Evolutionary conservation across 1,284 basidiomycete genomes (phyloP).

Genomic region (Retiboletus flavoniger): DNA sequence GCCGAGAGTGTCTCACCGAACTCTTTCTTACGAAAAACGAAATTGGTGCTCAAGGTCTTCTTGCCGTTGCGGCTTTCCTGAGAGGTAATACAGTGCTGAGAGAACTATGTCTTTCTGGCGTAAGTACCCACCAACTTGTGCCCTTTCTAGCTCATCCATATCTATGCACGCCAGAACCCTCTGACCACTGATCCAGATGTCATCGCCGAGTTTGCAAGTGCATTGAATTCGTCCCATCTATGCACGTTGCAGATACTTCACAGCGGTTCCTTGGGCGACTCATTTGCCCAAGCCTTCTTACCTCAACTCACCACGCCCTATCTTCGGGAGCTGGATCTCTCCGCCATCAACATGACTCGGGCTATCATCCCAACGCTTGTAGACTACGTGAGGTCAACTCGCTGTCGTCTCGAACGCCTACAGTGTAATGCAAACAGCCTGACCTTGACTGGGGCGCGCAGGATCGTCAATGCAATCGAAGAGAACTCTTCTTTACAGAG

Average conservation of each 20-base stretch:
- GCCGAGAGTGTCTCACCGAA: conserved; percentile 45
- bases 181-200: conserved; percentile 25
- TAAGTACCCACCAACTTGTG: conserved; percentile 42
- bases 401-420: conserved; percentile 28
- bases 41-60: conserved; percentile 55
- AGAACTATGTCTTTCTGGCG: conserved; percentile 57
- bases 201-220: conserved; percentile 33
- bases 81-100: conserved; percentile 45
- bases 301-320: conserved; percentile 44
- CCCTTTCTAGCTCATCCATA: conserved; percentile 4
- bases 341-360: conserved; percentile 50
- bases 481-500: conserved; percentile 51
- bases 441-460: conserved; percentile 36
- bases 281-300: conserved; percentile 52
- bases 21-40: conserved; percentile 58
- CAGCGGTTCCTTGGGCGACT: conserved; percentile 38
- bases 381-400: conserved; percentile 51
- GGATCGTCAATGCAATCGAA: conserved; percentile 46
- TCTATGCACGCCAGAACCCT: conserved; percentile 24
- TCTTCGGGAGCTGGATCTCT: conserved; percentile 56
- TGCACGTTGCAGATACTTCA: conserved; percentile 34
- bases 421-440: conserved; percentile 34
- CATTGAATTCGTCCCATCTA: conserved; percentile 32
- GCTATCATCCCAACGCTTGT: conserved; percentile 44
- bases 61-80: conserved; percentile 53